Conservation (phyloP, 192 early-diverging fungal genomes). For the Backusella parvicylindrica region DNA sequence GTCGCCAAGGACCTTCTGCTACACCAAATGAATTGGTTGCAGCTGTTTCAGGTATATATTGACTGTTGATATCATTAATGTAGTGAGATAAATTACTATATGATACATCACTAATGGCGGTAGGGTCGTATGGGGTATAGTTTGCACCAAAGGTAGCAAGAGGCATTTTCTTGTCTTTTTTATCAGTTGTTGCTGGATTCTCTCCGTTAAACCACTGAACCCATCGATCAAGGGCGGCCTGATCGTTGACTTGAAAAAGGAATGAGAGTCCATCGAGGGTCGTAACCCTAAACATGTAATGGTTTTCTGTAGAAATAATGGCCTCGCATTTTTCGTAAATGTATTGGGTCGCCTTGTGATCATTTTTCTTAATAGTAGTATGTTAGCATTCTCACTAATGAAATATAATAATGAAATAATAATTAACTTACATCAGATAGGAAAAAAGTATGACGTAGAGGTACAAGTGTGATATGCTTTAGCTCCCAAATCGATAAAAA, state of each 20-base stretch:
- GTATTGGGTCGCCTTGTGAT: not conserved
- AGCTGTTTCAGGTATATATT: not conserved
- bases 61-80: not conserved
- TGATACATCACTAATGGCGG: not conserved
- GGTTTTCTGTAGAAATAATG: not conserved
- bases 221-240: constrained; percentile 19
- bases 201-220: constrained; percentile 19
- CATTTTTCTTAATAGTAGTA: not conserved
- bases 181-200: not conserved
- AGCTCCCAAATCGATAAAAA: constrained; percentile 33
- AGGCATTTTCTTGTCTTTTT: not conserved
- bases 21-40: not conserved
- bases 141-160: not conserved
- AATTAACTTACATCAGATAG: constrained; percentile 19
- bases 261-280: not conserved
- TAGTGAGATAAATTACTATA: not conserved
- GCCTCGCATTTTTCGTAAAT: constrained; percentile 10
- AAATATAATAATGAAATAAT: not conserved
- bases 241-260: constrained; percentile 29
- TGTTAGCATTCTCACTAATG: not conserved
- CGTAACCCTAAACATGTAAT: constrained; percentile 13
- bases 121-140: not conserved
- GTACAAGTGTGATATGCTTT: constrained; percentile 25
- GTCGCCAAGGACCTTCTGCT: not conserved
- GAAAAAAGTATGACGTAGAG: constrained; percentile 17